A percentile compares a stretch with the other conserved stretches of the same genome.
Conservation (phyloP, 805 yeast genomes). For the Wickerhamomyces ciferrii region DNA sequence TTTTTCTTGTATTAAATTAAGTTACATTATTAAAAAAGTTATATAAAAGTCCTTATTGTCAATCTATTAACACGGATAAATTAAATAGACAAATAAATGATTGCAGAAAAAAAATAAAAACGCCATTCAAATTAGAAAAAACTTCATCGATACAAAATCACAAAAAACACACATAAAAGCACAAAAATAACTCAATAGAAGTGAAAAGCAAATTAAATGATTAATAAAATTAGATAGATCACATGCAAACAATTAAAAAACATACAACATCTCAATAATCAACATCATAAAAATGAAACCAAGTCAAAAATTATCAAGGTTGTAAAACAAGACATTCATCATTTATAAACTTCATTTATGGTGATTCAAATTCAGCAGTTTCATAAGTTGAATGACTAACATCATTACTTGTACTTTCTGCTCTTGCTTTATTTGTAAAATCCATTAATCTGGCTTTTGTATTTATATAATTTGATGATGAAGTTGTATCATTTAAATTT, state of each 20-base stretch:
- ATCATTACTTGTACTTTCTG: constrained; percentile 27
- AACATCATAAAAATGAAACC: not conserved
- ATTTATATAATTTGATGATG: not conserved
- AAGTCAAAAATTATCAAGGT: not conserved
- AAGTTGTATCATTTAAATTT: constrained; percentile 22
- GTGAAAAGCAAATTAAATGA: not conserved
- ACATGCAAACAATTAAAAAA: not conserved
- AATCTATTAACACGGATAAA: not conserved
- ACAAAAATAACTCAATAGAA: not conserved
- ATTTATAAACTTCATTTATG: constrained; percentile 3
- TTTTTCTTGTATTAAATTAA: not conserved
- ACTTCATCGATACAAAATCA: not conserved
- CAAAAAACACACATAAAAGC: not conserved
- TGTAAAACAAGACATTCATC: not conserved
- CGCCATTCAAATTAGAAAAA: not conserved
- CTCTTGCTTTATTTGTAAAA: constrained; percentile 26
- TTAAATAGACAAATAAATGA: not conserved
- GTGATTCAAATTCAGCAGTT: constrained; percentile 25
- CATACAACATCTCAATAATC: not conserved
- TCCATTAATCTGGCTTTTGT: constrained; percentile 31
- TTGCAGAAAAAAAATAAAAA: not conserved
- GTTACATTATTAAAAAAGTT: not conserved
- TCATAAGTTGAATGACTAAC: constrained; percentile 18
- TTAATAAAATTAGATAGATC: not conserved
- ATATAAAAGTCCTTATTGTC: not conserved